Conservation (phyloP, 2,329 filamentous ascomycete genomes). For the Moelleriella libera region DNA sequence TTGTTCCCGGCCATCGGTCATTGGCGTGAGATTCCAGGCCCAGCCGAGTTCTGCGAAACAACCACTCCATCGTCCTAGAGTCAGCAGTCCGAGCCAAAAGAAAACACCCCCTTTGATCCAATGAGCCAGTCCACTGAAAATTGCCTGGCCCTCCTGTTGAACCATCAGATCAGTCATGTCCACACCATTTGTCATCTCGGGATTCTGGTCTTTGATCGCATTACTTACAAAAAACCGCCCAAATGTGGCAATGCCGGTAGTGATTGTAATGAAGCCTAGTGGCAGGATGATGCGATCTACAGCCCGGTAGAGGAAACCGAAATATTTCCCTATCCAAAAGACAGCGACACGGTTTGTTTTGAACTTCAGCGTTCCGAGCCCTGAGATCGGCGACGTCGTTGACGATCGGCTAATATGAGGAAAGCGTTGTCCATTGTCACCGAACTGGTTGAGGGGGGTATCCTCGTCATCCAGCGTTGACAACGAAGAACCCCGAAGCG, state of each 20-base stretch:
- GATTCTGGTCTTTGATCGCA: not conserved
- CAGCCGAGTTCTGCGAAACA: constrained; percentile 84
- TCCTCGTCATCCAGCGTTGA: constrained; percentile 38
- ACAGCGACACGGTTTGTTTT: constrained; percentile 42
- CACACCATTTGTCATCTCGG: not conserved
- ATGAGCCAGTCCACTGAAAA: constrained; percentile 82
- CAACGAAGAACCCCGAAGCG: constrained; percentile 48
- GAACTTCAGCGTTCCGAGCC: constrained; percentile 36
- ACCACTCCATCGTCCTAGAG: constrained; percentile 78
- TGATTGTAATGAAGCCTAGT: constrained; percentile 60
- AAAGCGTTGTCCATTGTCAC: constrained; percentile 21
- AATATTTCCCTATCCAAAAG: constrained; percentile 37
- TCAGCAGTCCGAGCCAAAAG: constrained; percentile 82
- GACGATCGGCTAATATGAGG: constrained; percentile 8
- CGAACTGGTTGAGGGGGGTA: constrained; percentile 22
- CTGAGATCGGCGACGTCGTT: constrained; percentile 13
- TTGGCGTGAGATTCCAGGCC: constrained; percentile 84
- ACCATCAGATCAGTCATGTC: not conserved
- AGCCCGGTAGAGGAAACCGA: constrained; percentile 48
- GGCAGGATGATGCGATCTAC: constrained; percentile 67
- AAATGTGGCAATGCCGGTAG: constrained; percentile 61
- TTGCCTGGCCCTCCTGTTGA: constrained; percentile 45
- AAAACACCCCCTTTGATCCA: constrained; percentile 93
- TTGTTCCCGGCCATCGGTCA: constrained; percentile 30
- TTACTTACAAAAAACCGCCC: constrained; percentile 69